A percentile compares a stretch with the other conserved stretches of the same genome.
phyloP scores from a whole-genome alignment of 1,139 yeast genomes.

The Tardiomyces digboiensis region DNA sequence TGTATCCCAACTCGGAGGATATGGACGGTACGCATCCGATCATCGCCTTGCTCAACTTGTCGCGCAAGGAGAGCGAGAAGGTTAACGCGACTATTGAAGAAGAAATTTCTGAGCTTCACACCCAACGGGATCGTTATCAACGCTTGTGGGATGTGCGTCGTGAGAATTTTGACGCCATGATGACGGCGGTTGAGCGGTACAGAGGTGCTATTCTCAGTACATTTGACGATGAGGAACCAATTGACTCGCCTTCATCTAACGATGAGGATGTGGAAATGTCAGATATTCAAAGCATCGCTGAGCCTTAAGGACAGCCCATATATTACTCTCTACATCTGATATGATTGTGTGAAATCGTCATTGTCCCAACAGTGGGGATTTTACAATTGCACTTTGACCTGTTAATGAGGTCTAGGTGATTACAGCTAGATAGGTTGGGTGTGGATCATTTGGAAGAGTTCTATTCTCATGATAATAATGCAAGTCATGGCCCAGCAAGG shows the following conservation, averaged over 20 bases:
- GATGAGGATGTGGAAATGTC: slow-evolving; percentile 3
- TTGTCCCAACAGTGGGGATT: too few species aligned
- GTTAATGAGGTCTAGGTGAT: too few species aligned
- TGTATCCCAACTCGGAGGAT: background rate
- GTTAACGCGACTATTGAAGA: slow-evolving; percentile 14
- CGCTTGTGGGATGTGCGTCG: slow-evolving; percentile 17
- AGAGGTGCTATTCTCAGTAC: slow-evolving; percentile 11
- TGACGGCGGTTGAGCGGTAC: slow-evolving; percentile 15
- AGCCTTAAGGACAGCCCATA: background rate
- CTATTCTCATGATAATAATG: too few species aligned
- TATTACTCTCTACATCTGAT: too few species aligned
- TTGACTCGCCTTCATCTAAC: slow-evolving; percentile 6
- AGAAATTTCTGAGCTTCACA: slow-evolving; percentile 21
- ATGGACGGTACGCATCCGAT: slow-evolving; percentile 9
- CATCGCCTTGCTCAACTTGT: slow-evolving; percentile 15
- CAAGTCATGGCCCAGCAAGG: too few species aligned
- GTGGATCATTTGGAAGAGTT: too few species aligned
- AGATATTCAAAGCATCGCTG: background rate
- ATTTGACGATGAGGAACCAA: slow-evolving; percentile 10
- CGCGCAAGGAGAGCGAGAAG: slow-evolving; percentile 17
- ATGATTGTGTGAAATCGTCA: too few species aligned
- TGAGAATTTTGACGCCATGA: slow-evolving; percentile 16
- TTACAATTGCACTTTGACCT: too few species aligned
- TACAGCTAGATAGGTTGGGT: background rate
- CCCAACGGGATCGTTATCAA: slow-evolving; percentile 13